These are phyloP conservation scores for Vickermania spadyakhi DNA, from an alignment of 208 protist species.

Conservation along the genomic window DNA sequence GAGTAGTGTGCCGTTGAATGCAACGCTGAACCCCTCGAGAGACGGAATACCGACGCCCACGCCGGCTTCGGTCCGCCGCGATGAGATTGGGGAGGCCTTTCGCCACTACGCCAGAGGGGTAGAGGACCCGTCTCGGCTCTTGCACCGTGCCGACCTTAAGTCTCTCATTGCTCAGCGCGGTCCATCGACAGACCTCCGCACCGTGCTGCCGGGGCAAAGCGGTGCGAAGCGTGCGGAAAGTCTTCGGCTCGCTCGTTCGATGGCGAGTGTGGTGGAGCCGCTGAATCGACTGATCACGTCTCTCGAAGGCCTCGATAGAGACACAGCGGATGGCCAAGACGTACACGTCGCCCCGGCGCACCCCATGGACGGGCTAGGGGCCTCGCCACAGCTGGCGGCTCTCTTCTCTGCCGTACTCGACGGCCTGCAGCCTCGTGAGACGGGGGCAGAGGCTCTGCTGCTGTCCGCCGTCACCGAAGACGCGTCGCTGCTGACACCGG, in stretches of 20 bases:
- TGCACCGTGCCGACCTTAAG: too few species aligned
- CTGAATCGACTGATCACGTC: neutral
- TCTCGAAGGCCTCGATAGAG: neutral
- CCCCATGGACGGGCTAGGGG: neutral
- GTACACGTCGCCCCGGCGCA: neutral
- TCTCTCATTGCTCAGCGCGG: too few species aligned
- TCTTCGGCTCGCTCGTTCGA: neutral
- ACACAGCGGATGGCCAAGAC: neutral
- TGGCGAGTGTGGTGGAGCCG: neutral
- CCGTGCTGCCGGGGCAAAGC: too few species aligned
- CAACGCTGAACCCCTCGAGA: too few species aligned
- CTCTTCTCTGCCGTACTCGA: neutral
- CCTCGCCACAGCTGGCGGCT: neutral
- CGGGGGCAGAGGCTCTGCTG: neutral
- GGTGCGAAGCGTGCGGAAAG: too few species aligned
- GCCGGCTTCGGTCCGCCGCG: too few species aligned
- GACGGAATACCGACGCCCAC: too few species aligned
- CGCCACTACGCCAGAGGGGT: too few species aligned
- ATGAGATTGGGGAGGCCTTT: too few species aligned
- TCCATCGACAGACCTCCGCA: too few species aligned
- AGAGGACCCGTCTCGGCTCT: too few species aligned
- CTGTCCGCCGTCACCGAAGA: neutral
- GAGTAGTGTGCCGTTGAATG: too few species aligned
- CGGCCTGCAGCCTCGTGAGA: neutral
- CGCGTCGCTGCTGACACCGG: neutral